Conservation (phyloP, 805 yeast genomes). For the Candida fluviatilis region DNA sequence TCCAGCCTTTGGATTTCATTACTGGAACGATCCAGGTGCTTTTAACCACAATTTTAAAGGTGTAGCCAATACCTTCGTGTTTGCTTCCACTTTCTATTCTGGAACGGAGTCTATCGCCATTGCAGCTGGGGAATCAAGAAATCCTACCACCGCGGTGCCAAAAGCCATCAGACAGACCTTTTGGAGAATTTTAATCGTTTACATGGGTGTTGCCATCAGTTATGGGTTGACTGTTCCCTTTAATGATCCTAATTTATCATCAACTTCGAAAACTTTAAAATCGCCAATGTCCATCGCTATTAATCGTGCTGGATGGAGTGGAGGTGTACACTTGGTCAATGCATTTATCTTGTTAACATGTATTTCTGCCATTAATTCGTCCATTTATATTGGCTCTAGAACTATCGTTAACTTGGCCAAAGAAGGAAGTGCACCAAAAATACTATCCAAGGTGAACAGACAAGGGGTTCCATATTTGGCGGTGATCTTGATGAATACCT, state of each 20-base stretch:
- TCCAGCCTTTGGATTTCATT: conserved; percentile 37
- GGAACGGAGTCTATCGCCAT: conserved; percentile 57
- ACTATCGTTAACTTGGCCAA: conserved; percentile 61
- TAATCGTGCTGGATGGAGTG: conserved; percentile 37
- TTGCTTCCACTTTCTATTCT: conserved; percentile 56
- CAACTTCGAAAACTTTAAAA: conserved; percentile 40
- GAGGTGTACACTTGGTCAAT: conserved; percentile 50
- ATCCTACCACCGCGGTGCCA: conserved; percentile 57
- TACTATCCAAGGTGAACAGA: conserved; percentile 48
- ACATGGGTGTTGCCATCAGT: conserved; percentile 49
- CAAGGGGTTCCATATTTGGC: conserved; percentile 66
- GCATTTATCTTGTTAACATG: conserved; percentile 62
- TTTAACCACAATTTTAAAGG: conserved; percentile 48
- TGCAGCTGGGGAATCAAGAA: conserved; percentile 58
- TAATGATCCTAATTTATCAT: conserved; percentile 40
- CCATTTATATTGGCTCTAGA: conserved; percentile 66
- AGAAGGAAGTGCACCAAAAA: conserved; percentile 56
- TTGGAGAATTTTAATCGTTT: conserved; percentile 49
- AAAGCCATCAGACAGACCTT: conserved; percentile 54
- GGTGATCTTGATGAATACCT: conserved; percentile 48
- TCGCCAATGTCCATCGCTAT: conserved; percentile 40
- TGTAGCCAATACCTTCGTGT: conserved; percentile 54
- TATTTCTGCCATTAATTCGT: conserved; percentile 65
- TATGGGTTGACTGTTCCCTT: conserved; percentile 60
- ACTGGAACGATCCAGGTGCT: conserved; percentile 42